Conservation (phyloP, 306 rosid species). For the Aeschynomene evenia region DNA sequence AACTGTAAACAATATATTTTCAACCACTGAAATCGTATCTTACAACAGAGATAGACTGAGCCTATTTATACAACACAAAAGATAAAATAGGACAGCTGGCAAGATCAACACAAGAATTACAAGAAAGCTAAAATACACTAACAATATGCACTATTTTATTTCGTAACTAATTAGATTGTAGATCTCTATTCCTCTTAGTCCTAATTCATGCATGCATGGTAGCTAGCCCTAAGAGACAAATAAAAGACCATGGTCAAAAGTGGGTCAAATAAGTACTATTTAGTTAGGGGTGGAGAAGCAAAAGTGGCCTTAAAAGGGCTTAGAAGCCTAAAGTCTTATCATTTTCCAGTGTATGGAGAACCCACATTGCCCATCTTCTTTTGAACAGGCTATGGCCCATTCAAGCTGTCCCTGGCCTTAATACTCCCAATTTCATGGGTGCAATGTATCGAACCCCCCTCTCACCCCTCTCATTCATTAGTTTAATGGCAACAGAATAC, state of each 20-base stretch:
- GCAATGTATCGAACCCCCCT: conserved; percentile 62
- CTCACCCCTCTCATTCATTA: conserved; percentile 28
- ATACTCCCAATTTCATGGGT: conserved; percentile 47
- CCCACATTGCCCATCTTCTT: conserved; percentile 50
- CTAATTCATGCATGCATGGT: conserved; percentile 61
- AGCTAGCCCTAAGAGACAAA: conserved; percentile 42
- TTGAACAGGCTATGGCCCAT: conserved; percentile 51
- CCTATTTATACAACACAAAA: no score
- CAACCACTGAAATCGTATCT: no score
- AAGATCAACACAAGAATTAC: no score
- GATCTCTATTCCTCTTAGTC: conserved; percentile 33
- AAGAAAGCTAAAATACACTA: no score
- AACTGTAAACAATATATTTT: no score
- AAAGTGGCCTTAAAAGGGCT: conserved; percentile 37
- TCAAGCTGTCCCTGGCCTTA: conserved; percentile 39
- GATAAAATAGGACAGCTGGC: no score
- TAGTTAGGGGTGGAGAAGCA: conserved; percentile 40
- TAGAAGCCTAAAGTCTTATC: conserved; percentile 28
- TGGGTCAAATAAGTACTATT: conserved; percentile 45
- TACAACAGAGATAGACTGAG: no score
- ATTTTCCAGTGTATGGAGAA: conserved; percentile 40
- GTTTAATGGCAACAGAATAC: conserved; percentile 26
- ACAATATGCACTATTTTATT: no score
- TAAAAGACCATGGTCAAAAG: conserved; percentile 50
- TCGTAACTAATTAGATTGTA: no score